A percentile compares a stretch with the other conserved stretches of the same genome.
These are phyloP conservation scores for Syzygium aqueum DNA, from an alignment of 345 rosid species.

Conservation along the genomic window DNA sequence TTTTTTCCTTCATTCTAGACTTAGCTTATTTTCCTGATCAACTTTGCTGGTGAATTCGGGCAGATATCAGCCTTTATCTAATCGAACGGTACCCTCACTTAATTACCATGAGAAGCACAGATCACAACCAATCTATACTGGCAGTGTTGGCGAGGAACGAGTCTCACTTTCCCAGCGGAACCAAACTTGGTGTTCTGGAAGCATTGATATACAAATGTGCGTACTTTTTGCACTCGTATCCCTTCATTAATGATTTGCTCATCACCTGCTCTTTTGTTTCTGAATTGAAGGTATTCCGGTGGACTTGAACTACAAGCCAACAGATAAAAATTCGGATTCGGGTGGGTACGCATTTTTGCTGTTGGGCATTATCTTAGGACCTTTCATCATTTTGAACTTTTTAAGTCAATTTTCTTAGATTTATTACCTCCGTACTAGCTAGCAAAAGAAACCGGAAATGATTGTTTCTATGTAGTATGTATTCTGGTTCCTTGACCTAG, in stretches of 20 bases:
- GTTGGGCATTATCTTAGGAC: neutral
- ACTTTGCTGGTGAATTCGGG: neutral
- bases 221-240: neutral
- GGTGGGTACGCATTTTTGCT: neutral
- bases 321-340: neutral
- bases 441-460: neutral
- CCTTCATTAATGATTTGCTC: neutral
- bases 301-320: neutral
- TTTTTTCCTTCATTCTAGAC: neutral
- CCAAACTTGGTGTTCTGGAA: neutral
- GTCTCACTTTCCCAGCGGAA: neutral
- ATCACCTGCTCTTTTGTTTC: neutral
- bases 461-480: accelerated
- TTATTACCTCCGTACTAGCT: neutral
- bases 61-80: neutral
- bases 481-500: neutral
- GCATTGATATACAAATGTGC: neutral
- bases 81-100: accelerated
- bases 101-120: neutral
- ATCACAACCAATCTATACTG: too few relatives aligned
- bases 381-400: neutral
- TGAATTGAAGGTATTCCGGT: neutral
- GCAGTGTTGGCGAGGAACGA: accelerated
- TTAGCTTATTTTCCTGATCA: neutral
- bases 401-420: neutral